Evolutionary conservation across 2,329 filamentous ascomycete species (phyloP), one percentile per base, ranked within the genome.

Genomic region (Fusarium sp.): DNA sequence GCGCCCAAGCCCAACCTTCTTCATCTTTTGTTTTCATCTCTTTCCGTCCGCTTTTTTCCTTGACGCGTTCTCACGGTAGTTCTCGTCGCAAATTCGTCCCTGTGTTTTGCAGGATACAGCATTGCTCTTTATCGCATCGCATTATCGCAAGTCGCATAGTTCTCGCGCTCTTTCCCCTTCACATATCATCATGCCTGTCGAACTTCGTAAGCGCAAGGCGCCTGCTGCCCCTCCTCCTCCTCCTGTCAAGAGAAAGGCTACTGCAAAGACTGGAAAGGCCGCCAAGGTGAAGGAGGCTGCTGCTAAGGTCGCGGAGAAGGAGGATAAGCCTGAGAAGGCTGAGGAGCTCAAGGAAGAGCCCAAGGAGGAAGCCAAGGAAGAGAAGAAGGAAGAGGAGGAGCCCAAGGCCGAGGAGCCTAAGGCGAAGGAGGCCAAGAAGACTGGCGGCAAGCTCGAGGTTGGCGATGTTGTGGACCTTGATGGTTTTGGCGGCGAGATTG

Each of bases 401-500:
- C 70, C 76, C 68, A 69, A 73, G 48, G 34, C 52, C 13, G 64
- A 69, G 13, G 76, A 78, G 50, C 49, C 76, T 48, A 81, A 83
- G 68, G 78, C 76, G 45, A 80, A 82, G 59, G 79, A 80, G 65
- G 75, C 59, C 26, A 65, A 70, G 61, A 71, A 65, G 45, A 60
- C 71, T 37, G 31, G 53, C 31, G 65, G 49, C 55, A 83, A 84
- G 76, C 81, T 85, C 48, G 82, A 81, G 37, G 85, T 87, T 58
- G 89, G 88, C 75, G 83, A 87, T 57, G 80, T 81, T 57, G 83
- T 91, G 72, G 78, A 83, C 66, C 84, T 90, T 46, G 86, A 88
- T 43, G 83, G 79, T 62, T 90, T 91, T 75, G 89, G 89, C 70
- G 88, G 88, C 69, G 90, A 96, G 77, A 83, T 99, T 69, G 89